Evolutionary conservation across 2,329 filamentous ascomycete genomes (phyloP).

Genomic region (Helicocarpus griseus): DNA sequence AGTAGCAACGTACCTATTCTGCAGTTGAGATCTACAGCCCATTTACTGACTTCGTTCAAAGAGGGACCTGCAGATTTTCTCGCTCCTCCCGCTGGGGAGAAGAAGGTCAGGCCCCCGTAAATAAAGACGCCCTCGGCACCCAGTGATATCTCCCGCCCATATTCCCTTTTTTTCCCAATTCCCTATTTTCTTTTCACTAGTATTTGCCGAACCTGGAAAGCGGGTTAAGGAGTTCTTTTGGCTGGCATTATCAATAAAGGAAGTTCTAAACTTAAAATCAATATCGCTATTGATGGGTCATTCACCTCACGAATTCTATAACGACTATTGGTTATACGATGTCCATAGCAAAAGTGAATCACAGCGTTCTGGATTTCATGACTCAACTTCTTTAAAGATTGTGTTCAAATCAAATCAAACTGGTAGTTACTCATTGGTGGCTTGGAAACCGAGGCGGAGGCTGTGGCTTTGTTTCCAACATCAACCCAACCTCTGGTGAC

Average conservation of each 20-base stretch:
- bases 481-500: too few species aligned
- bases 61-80: constrained; percentile 43
- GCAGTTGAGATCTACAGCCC: not conserved
- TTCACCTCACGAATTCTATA: not conserved
- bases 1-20: constrained; percentile 11
- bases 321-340: too few species aligned
- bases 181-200: too few species aligned
- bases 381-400: too few species aligned
- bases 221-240: not conserved
- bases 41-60: constrained; percentile 19
- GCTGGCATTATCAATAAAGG: not conserved
- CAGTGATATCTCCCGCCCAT: not conserved
- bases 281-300: not conserved
- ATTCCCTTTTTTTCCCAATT: not conserved
- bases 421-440: too few species aligned
- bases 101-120: not conserved
- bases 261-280: not conserved
- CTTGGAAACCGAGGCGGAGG: too few species aligned
- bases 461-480: too few species aligned
- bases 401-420: too few species aligned
- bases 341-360: too few species aligned
- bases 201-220: not conserved
- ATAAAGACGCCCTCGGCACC: not conserved
- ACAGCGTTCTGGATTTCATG: too few species aligned
- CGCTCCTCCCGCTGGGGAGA: not conserved